Evolutionary conservation across 352 stramenopile genomes (phyloP).

Genomic region (Hyaloperonospora arabidopsidis): DNA sequence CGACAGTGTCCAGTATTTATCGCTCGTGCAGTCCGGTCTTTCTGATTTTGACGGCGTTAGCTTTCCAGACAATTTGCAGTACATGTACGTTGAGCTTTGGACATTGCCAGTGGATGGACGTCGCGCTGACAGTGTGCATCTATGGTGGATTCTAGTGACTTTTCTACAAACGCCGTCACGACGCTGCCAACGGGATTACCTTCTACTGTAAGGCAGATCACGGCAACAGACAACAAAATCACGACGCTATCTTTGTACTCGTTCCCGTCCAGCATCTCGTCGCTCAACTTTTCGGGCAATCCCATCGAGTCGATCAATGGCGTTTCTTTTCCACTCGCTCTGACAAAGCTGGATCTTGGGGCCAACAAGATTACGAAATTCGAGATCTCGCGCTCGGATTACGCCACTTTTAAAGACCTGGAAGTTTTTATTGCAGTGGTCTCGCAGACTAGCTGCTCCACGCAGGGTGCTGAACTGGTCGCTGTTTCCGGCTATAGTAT

Average conservation of each 20-base stretch:
- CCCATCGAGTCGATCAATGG: slow-evolving; percentile 45
- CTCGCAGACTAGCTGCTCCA: slow-evolving; percentile 36
- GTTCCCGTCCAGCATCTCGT: slow-evolving; percentile 40
- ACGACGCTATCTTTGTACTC: slow-evolving; percentile 39
- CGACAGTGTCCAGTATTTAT: slow-evolving; percentile 36
- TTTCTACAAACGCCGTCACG: slow-evolving; percentile 41
- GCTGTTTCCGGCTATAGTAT: slow-evolving; percentile 28
- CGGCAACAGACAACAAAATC: slow-evolving; percentile 39
- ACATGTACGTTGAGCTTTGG: slow-evolving; percentile 32
- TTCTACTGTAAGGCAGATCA: slow-evolving; percentile 30
- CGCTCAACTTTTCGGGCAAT: slow-evolving; percentile 55
- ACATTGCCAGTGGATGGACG: neutral
- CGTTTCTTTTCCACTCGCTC: slow-evolving; percentile 43
- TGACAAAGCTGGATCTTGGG: slow-evolving; percentile 47
- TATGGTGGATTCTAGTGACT: slow-evolving; percentile 25
- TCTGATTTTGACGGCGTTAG: slow-evolving; percentile 33
- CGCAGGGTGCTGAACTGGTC: slow-evolving; percentile 37
- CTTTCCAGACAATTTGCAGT: slow-evolving; percentile 41
- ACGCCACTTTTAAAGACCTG: slow-evolving; percentile 43
- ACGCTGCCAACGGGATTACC: slow-evolving; percentile 28
- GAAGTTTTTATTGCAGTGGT: slow-evolving; percentile 37
- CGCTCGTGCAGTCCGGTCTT: slow-evolving; percentile 36
- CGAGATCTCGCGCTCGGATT: slow-evolving; percentile 58
- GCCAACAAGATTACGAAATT: slow-evolving; percentile 48
- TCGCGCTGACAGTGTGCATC: slow-evolving; percentile 2